Evolutionary conservation across 345 rosid species (phyloP), one percentile per base, ranked within the genome.

Genomic region (Eucalyptus cladocalyx): DNA sequence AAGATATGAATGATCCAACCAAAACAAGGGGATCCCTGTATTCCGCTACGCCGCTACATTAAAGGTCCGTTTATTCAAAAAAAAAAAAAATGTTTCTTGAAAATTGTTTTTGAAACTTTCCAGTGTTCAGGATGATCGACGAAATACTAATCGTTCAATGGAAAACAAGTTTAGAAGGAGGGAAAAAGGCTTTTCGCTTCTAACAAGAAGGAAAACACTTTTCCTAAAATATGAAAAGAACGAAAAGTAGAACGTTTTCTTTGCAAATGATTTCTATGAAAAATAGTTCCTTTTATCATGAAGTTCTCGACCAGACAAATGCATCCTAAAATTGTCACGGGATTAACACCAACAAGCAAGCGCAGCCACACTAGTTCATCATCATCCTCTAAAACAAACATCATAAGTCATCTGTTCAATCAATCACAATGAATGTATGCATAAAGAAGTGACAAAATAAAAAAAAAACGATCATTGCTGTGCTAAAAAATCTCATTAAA

Each of bases 51-150:
- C 21, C 8, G 1, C 54, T 53, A 53, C 19, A 65, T 15, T 65
- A 30, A 67, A 8, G 21, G 6, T 67, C 40, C 40, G 37, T 32
- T 67, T 67, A 18, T 67, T 17, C 4, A 0, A 0, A 1, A 3
- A 8, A 11, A 14, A 7, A 21, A 67, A 16, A 32, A 32, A 1
- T 5, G 13, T 69, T 18, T 69, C 40, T 37, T 10, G 11, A 18
- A 32, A 34, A 8, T 1, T 69, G 6, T 8, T 18, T 69, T 18
- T 3, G 6, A 19, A 19, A 67, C 23, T 32, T 32, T 32, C 3
- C 4, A 2, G 15, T 60, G n/a, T 12, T 60, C 4, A n/a, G 32
- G 15, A 28, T n/a, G n/a, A n/a, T n/a, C 0, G 17, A 60, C 0
- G 0, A 28, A 6, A 28, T 26, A 60, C 1, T 60, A 60, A 28